Evolutionary conservation across 2,329 filamentous ascomycete genomes (phyloP), one percentile per base, ranked within the genome.

Genomic region (Alternaria brassicae): DNA sequence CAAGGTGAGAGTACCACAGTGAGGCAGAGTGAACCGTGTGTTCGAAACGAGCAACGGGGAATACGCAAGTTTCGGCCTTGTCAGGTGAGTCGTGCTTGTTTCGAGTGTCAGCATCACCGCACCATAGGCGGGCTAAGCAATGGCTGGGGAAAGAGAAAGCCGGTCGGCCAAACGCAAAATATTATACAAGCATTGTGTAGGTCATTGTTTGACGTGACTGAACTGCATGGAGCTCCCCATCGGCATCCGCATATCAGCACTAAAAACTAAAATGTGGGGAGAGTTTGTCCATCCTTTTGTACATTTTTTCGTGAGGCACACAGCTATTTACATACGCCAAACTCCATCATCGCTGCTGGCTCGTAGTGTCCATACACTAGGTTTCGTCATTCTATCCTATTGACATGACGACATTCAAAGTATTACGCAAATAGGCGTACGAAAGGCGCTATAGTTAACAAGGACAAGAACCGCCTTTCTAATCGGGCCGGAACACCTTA

Each of bases 401-500:
- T 48, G 44, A 48, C 44, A 48, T 23, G 44, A 34, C 44, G 36
- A 36, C 30, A 10, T 48, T 48, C 30, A 48, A 23, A 34, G 44
- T 48, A 52, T 42, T 41, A 32, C 17, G 42, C 28, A 48, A 52
- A 41, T 42, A 54, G 30, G 32, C 41, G 45, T 40, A 55, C 21
- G 30, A 36, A 48, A 48, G 19, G 44, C 44, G 44, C 28, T 19
- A 47, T 19, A 48, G 32, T 34, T 19, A 40, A 48, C 40, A 27
- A 30, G 40, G 47, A 45, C 17, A 45, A 30, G 40, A 30, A 47
- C 37, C 48, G 13, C 32, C 49, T 41, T 57, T 57, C 55, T 57
- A 57, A 47, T 53, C 55, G 48, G 23, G 19, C 48, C 34, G 36
- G 32, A 45, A 57, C 41, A 47, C 41, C 48, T 39, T 30, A 44